Conservation (phyloP, 169 alveolate genomes). For the Pseudocohnilembus persalinus region DNA sequence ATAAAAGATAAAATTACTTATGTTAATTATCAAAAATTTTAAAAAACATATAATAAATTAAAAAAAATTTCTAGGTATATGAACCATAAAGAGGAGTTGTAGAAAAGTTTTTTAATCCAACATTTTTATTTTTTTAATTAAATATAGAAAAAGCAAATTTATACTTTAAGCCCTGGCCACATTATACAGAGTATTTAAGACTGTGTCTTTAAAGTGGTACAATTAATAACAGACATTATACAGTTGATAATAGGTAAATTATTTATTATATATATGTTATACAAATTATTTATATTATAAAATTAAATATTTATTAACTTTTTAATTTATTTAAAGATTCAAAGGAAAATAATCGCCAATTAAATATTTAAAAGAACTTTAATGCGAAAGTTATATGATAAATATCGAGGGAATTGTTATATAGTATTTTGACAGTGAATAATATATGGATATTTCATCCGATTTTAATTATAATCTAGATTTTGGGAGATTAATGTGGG, state of each 20-base stretch:
- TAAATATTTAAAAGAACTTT: not conserved
- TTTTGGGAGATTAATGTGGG: not conserved
- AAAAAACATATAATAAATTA: not conserved
- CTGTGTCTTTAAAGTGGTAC: not conserved
- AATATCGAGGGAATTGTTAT: too few species aligned
- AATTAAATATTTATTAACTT: too few species aligned
- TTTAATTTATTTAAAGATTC: not conserved
- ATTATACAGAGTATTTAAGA: not conserved
- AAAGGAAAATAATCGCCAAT: not conserved
- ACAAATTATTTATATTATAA: not conserved
- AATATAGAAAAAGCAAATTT: not conserved
- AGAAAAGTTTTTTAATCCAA: not conserved
- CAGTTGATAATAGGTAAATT: not conserved
- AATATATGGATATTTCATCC: not conserved
- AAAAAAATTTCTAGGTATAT: not conserved
- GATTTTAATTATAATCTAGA: not conserved
- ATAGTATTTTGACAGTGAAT: not conserved
- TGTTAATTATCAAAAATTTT: too few species aligned
- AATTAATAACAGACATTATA: not conserved
- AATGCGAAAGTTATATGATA: not conserved
- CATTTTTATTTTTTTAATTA: not conserved
- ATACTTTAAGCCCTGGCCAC: not conserved
- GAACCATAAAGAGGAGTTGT: not conserved
- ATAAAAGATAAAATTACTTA: too few species aligned
- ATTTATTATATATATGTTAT: too few species aligned